Evolutionary conservation across 257 asterid species (phyloP).

Genomic region (Fraxinus excelsior): DNA sequence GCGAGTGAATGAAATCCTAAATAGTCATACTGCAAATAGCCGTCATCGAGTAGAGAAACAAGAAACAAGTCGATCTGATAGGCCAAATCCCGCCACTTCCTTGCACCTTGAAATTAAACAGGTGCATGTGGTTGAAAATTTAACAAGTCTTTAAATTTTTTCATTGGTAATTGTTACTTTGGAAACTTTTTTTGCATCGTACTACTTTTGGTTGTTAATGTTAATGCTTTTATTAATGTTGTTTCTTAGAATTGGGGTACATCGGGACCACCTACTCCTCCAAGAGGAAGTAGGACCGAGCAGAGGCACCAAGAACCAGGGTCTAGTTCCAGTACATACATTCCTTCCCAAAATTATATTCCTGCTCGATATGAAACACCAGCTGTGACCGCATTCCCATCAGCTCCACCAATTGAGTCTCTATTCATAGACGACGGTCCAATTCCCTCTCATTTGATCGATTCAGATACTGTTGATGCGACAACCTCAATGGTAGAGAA

Average conservation of each 20-base stretch:
- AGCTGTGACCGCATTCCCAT: conserved; percentile 33
- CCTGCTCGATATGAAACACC: too few species aligned
- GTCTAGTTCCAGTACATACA: background rate
- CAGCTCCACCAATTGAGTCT: conserved; percentile 59
- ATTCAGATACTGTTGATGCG: conserved; percentile 46
- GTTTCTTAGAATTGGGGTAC: background rate
- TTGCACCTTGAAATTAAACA: background rate
- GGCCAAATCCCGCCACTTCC: background rate
- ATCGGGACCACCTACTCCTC: background rate
- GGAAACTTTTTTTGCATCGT: too few species aligned
- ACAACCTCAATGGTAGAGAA: conserved; percentile 30
- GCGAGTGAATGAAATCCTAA: background rate
- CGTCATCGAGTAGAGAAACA: background rate
- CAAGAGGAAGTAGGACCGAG: background rate
- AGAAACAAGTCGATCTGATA: background rate
- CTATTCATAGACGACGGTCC: conserved; percentile 47
- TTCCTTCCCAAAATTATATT: too few species aligned
- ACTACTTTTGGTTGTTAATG: too few species aligned
- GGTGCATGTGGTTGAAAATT: background rate
- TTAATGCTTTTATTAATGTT: background rate
- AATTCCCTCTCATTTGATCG: conserved; percentile 67
- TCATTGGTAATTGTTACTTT: too few species aligned
- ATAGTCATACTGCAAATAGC: background rate
- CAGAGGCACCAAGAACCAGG: background rate
- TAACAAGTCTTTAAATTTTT: too few species aligned